A percentile compares a stretch with the other conserved stretches of the same genome.
These are phyloP conservation scores for Chlamydomonas incerta DNA, from an alignment of 139 green algal genomes.

Conservation along the genomic window DNA sequence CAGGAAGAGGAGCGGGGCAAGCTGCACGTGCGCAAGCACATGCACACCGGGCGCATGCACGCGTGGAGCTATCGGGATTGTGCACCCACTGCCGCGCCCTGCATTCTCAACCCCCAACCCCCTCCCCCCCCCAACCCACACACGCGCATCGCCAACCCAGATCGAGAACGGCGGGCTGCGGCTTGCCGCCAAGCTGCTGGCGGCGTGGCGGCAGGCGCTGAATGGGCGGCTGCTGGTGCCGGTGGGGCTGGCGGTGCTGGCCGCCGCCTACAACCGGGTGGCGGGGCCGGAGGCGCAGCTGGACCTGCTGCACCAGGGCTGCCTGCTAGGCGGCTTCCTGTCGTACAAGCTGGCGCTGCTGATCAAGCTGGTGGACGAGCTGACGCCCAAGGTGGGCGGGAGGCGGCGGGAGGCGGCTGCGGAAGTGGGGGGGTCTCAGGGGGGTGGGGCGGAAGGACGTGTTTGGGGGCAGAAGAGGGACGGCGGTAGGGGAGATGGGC, in stretches of 20 bases:
- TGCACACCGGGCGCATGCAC: too few relatives aligned
- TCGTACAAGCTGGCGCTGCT: conserved; percentile 76
- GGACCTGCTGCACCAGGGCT: conserved; percentile 60
- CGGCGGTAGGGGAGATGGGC: too few relatives aligned
- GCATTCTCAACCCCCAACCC: background rate
- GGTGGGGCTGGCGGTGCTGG: conserved; percentile 46
- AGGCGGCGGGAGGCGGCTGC: background rate
- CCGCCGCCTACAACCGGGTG: conserved; percentile 26
- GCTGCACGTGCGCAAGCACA: too few relatives aligned
- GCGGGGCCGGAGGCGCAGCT: background rate
- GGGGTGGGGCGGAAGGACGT: background rate
- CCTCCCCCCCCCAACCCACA: background rate
- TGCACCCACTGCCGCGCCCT: too few relatives aligned
- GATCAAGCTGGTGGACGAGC: conserved; percentile 71
- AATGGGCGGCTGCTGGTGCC: conserved; percentile 73
- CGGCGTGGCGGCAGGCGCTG: conserved; percentile 64
- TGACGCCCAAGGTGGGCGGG: conserved; percentile 59
- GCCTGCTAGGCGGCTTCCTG: conserved; percentile 73
- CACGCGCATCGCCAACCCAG: background rate
- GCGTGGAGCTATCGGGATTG: too few relatives aligned
- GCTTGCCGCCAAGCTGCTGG: conserved; percentile 58
- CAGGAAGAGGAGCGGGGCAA: too few relatives aligned
- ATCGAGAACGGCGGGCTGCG: conserved; percentile 53
- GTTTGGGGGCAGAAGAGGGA: too few relatives aligned
- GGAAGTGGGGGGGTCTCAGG: background rate